Evolutionary conservation across 2,329 filamentous ascomycete species (phyloP), one percentile per base, ranked within the genome.

Genomic region (Alternaria gansuensis): DNA sequence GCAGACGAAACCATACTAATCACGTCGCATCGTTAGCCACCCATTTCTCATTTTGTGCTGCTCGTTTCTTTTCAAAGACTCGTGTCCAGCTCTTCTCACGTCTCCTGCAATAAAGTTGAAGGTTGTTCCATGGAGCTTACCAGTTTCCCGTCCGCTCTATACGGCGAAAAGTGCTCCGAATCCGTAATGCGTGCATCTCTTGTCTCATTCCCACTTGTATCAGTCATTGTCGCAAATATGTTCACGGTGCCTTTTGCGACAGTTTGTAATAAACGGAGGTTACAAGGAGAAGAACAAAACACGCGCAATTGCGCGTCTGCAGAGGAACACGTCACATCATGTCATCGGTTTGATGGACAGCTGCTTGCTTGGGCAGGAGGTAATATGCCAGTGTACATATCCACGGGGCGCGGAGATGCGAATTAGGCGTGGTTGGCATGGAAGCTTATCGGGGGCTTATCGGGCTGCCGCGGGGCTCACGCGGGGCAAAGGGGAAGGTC

Each of bases 1-100:
- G 65, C 87, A 88, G 21, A 88, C 83, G 65, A 88, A 88, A 41
- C 87, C 87, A 73, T 88, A 86, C 82, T 86, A 60, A 43, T 11
- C 3, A 14, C 0, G 29, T 17, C 13, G n/a, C 14, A 10, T 24
- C 28, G 24, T 53, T 11, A 58, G 45, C 39, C 11, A 39, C 17
- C 17, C 8, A 23, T 7, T 34, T 10, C 11, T 29, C 13, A 17
- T 17, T 3, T 33, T 7, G 5, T 21, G 3, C 14, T 23, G 3
- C 34, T 14, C 24, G 6, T 13, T 13, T 5, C 10, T n/a, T 17
- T 17, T 11, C 6, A 24, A 24, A 24, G 37, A 40, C 11, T 14
- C 5, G 21, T 7, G 21, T 40, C 37, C 37, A 40, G 17, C 5
- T 23, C 36, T 39, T 39, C 3, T 8, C 3, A 23, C 21, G 23